These are phyloP conservation scores for Xylaria sp. DNA, from an alignment of 2,329 filamentous ascomycete species.

Conservation along the genomic window DNA sequence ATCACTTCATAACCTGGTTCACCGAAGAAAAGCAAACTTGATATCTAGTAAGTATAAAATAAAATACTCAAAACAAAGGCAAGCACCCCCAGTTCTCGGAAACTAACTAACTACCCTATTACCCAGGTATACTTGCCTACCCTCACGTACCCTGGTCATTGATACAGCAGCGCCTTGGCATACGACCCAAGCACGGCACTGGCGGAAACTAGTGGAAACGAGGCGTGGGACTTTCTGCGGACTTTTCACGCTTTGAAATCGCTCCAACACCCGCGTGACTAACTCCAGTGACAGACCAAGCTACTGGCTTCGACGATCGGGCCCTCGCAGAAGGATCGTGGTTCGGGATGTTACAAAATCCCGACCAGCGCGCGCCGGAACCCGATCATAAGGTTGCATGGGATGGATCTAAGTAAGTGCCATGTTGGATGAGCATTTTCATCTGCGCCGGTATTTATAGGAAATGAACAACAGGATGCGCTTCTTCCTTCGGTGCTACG, in stretches of 20 bases:
- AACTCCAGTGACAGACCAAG: no score
- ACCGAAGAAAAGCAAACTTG: no score
- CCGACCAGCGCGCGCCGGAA: constrained; percentile 15
- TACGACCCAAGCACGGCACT: constrained; percentile 2
- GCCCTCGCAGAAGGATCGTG: constrained; percentile 7
- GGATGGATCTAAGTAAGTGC: no score
- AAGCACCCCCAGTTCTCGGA: no score
- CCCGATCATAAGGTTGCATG: constrained; percentile 6
- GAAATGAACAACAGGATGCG: no score
- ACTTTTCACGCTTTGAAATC: background rate
- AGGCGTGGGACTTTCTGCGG: background rate
- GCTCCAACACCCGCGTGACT: background rate
- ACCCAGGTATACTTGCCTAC: background rate
- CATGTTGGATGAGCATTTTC: background rate
- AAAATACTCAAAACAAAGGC: no score
- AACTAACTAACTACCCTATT: no score
- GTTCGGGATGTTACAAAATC: constrained; percentile 14
- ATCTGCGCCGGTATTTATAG: background rate
- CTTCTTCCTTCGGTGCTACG: no score
- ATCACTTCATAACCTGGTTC: no score
- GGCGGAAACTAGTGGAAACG: background rate
- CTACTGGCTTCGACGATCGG: constrained; percentile 1
- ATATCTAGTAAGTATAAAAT: no score
- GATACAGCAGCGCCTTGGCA: constrained; percentile 4
- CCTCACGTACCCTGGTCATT: no score